Percentiles rank a stretch among this genome's conserved stretches.
These are phyloP conservation scores for Epichloe aotearoae DNA, from an alignment of 2,329 filamentous ascomycete species.

Conservation along the genomic window DNA sequence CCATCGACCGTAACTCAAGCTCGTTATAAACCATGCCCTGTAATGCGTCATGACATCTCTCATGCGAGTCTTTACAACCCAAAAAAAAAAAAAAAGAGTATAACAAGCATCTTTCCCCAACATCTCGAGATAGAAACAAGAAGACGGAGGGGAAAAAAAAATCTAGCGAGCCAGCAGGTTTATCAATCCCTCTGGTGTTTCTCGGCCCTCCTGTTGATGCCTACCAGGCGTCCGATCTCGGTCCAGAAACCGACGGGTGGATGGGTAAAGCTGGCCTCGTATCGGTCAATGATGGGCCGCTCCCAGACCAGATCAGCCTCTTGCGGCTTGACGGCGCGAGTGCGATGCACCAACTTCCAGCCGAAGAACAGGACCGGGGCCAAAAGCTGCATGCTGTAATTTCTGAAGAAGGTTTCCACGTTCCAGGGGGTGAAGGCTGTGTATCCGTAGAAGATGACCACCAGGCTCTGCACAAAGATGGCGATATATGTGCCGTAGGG, in stretches of 20 bases:
- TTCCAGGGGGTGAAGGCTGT: constrained; percentile 36
- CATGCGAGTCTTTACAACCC: neutral
- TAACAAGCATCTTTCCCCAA: neutral
- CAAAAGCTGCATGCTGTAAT: constrained; percentile 45
- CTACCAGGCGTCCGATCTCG: constrained; percentile 35
- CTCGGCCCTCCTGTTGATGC: constrained; percentile 19
- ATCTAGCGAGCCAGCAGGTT: neutral
- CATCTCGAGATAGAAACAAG: neutral
- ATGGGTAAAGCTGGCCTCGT: constrained; percentile 37
- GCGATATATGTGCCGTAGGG: constrained; percentile 41
- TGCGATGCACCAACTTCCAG: constrained; percentile 53
- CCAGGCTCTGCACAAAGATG: constrained; percentile 26
- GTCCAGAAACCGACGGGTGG: constrained; percentile 41
- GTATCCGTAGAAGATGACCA: constrained; percentile 43
- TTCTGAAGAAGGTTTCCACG: constrained; percentile 33
- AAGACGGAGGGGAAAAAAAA: neutral
- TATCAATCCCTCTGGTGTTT: constrained; percentile 7
- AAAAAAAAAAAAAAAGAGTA: neutral
- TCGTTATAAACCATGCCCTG: neutral
- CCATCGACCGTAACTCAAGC: neutral
- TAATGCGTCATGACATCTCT: neutral
- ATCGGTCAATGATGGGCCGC: constrained; percentile 43
- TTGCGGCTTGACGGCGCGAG: constrained; percentile 35
- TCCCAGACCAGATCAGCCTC: constrained; percentile 50
- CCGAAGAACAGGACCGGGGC: constrained; percentile 38